Evolutionary conservation across 164 flowering plant species (phyloP), one percentile per base, ranked within the genome.

Genomic region (Nymphaea colorata): DNA sequence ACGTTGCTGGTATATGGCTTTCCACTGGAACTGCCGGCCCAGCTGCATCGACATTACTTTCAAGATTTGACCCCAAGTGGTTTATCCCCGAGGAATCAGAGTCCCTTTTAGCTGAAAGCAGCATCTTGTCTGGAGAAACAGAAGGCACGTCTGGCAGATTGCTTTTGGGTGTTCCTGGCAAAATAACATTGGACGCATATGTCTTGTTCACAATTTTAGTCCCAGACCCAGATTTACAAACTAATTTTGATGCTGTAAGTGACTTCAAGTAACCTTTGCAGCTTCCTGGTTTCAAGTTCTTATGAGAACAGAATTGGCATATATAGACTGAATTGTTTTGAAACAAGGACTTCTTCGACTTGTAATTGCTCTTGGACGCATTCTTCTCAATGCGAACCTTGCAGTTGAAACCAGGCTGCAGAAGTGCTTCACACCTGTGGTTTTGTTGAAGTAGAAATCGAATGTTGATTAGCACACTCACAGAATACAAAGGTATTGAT

Each of bases 351-450:
- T 41, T 67, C 5, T 67, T 44, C 65, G 79, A 82, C 74, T 79
- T 79, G 55, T 65, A 71, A 41, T 72, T 64, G 64, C 8, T 51
- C 74, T 80, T 87, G 61, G 79, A 65, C 73, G 12, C 72, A 68
- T 78, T 86, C 70, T 77, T 84, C 72, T 88, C 89, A 41, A 88
- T 82, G 57, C 89, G 82, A 0, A 90, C 76, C 4, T 82, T 85
- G 80, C 93, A 93, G 72, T 90, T 90, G 17, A 66, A 36, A 59
- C 93, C 95, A 64, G 93, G 91, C 64, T 80, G 87, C 70, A 90
- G 92, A 69, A 90, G 67, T 44, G 95, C 79, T 66, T 88, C 95
- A 75, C 98, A 93, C 76, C 95, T 93, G 85, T 53, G 64, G 8
- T 51, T 51, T 51, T 51, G 8, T 8, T 51, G 57, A 51, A 15